These are phyloP conservation scores for Dictyostelium intermedium DNA, from an alignment of 78 protist genomes.

Conservation along the genomic window DNA sequence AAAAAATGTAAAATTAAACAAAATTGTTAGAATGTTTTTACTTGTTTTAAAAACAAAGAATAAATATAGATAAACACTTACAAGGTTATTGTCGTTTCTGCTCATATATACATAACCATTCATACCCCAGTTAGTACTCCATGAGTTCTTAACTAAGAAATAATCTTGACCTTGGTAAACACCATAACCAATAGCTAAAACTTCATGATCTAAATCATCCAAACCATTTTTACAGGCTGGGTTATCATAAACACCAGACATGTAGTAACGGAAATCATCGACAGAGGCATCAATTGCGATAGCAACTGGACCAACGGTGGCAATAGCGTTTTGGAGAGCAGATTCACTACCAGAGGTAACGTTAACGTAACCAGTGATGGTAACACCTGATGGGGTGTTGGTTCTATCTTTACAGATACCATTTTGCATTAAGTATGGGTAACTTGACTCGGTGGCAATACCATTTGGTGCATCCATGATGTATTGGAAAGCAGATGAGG, in stretches of 20 bases:
- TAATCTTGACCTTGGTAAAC: conserved; percentile 43
- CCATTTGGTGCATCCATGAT: conserved; percentile 50
- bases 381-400: conserved; percentile 11
- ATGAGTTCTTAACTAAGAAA: conserved; percentile 82
- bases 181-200: conserved; percentile 88
- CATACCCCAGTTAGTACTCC: conserved; percentile 84
- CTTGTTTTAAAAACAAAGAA: too few species aligned
- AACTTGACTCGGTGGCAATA: conserved; percentile 75
- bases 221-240: conserved; percentile 69
- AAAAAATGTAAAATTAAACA: too few species aligned
- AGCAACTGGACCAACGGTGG: conserved; percentile 79
- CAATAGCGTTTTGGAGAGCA: conserved; percentile 77
- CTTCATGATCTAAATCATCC: conserved; percentile 88
- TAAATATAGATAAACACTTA: too few species aligned
- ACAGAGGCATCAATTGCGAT: conserved; percentile 85
- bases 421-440: conserved; percentile 86
- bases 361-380: conserved; percentile 62
- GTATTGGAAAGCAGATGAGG: conserved; percentile 66
- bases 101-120: conserved; percentile 77
- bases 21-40: too few species aligned
- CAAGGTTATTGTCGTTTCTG: background rate
- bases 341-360: conserved; percentile 65
- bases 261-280: conserved; percentile 75
- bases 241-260: conserved; percentile 70
- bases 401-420: conserved; percentile 63